A percentile compares a stretch with the other conserved stretches of the same genome.
phyloP scores from a whole-genome alignment of 768 basidiomycete species.

The Leucogyrophana mollusca region DNA sequence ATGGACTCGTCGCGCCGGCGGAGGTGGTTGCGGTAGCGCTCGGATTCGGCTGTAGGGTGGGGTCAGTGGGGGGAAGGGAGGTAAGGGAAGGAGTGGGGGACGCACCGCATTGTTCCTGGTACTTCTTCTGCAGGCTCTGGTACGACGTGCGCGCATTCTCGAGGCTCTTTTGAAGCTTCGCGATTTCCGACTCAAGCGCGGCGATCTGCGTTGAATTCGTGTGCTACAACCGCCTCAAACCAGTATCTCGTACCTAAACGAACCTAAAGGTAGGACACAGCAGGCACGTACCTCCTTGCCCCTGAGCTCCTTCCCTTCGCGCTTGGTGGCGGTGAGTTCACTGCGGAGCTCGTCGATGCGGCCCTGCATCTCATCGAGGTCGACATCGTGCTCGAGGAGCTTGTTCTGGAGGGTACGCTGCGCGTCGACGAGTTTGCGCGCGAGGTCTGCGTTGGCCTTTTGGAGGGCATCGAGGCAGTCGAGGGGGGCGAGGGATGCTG shows the following conservation, averaged over 20 bases:
- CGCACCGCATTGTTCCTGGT: no score
- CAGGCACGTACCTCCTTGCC: conserved; percentile 75
- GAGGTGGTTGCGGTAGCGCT: no score
- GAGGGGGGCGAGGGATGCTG: conserved; percentile 66
- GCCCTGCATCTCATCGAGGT: conserved; percentile 77
- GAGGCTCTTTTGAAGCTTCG: conserved; percentile 69
- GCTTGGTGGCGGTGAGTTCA: conserved; percentile 77
- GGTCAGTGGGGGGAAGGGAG: no score
- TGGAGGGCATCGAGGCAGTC: conserved; percentile 74
- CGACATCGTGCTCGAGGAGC: conserved; percentile 75
- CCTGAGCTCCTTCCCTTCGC: no score
- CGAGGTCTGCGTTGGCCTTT: conserved; percentile 72
- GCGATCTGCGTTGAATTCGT: conserved; percentile 64
- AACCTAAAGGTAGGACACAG: conserved; percentile 4
- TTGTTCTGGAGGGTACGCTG: conserved; percentile 67
- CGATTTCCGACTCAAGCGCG: conserved; percentile 75
- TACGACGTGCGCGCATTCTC: conserved; percentile 75
- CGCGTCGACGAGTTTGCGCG: conserved; percentile 70
- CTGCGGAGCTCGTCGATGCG: conserved; percentile 73
- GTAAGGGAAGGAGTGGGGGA: no score
- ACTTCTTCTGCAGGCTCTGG: conserved; percentile 79
- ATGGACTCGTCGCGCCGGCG: no score
- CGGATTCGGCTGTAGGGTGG: no score
- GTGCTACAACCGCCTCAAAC: conserved; percentile 40
- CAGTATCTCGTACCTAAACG: neutral